Conservation (phyloP, 768 basidiomycete species). For the Termitomyces sp. region DNA sequence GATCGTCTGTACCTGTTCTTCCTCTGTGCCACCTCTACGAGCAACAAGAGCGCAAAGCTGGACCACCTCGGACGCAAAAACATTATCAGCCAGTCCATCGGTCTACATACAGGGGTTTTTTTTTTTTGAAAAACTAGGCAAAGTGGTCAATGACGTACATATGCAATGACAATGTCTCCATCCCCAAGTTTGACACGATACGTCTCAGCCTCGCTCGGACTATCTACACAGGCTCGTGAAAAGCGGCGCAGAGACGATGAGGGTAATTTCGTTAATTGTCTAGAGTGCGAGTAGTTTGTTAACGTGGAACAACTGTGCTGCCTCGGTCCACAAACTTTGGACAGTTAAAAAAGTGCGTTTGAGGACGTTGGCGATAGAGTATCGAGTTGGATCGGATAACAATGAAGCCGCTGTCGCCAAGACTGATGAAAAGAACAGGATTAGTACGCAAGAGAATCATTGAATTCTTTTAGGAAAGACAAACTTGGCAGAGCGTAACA, state of each 20-base stretch:
- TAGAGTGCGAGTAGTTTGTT: conserved; percentile 20
- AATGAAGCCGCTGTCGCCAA: conserved; percentile 77
- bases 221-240: conserved; percentile 48
- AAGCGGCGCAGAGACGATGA: conserved; percentile 35
- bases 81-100: conserved; percentile 52
- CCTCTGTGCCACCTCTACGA: conserved; percentile 51
- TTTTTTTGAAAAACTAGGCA: not conserved
- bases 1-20: conserved; percentile 59
- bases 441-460: not conserved
- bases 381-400: conserved; percentile 66
- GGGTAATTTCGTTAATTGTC: conserved; percentile 52
- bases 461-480: conserved; percentile 17
- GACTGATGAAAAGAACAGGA: conserved; percentile 28
- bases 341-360: conserved; percentile 55
- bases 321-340: conserved; percentile 34
- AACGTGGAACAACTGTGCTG: conserved; percentile 2
- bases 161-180: conserved; percentile 48
- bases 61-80: conserved; percentile 67
- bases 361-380: conserved; percentile 44
- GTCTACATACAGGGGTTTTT: conserved; percentile 32
- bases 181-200: conserved; percentile 40
- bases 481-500: conserved; percentile 76
- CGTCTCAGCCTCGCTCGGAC: conserved; percentile 41
- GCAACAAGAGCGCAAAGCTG: conserved; percentile 65
- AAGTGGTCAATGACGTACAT: conserved; percentile 24